Evolutionary conservation across 1,139 yeast genomes (phyloP), one percentile per base, ranked within the genome.

Genomic region (Sugiyamaella castrensis): DNA sequence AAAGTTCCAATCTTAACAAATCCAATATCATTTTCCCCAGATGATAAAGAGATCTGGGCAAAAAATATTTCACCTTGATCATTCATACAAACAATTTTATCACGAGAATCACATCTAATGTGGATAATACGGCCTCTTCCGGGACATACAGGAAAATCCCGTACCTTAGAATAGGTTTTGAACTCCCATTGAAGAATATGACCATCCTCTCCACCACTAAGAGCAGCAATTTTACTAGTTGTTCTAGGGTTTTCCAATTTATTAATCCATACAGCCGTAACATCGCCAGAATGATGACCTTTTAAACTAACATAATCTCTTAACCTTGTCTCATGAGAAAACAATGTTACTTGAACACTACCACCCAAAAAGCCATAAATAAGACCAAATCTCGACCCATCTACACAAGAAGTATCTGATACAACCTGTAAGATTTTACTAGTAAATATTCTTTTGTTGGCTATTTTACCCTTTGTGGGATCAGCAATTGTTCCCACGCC

Each of bases 331-430:
- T 64, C 66, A 13, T 63, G 60, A 6, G 68, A 57, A 40, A 65
- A 58, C 35, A 59, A 44, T 10, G 59, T 49, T 1, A 60, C 60
- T 7, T 57, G 43, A 1, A 67, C 66, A 12, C 43, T 39, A 6
- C 71, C 71, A 36, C 57, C 54, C 11, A 42, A 39, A 48, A 62
- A 55, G 7, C 70, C 70, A 47, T 55, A 65, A 10, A 61, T 51
- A 45, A 67, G 45, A 1, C 70, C 71, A 46, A 63, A 67, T 39
- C 66, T 57, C 8, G 68, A 63, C 6, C 67, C 65, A 38, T 62
- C 66, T 6, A 61, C 53, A 26, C 58, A 41, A 9, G 38, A 38
- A 8, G 59, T 53, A 13, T 60, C 59, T 1, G 53, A 44, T 12
- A 53, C 50, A 19, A 54, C 50, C 38, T 55, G 57, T 11, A 59